Conservation (phyloP, 2,329 filamentous ascomycete genomes). For the Teratosphaeria epicoccoides region DNA sequence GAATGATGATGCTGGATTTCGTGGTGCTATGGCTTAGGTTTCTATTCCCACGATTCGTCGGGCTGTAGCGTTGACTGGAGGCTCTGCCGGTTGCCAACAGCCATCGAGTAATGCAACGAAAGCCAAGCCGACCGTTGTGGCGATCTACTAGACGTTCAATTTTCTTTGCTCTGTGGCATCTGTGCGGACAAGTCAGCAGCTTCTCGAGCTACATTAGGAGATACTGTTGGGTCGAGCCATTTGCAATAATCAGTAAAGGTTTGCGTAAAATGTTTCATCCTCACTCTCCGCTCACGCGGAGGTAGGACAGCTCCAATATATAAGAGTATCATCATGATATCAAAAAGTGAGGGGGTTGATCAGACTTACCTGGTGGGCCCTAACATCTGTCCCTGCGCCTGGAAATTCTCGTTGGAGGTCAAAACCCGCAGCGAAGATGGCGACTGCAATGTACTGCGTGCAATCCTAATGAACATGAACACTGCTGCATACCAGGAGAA, state of each 20-base stretch:
- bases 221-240: background rate
- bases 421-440: background rate
- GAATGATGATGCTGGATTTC: too few species aligned
- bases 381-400: background rate
- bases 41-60: too few species aligned
- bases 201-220: background rate
- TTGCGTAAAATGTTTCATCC: conserved; percentile 19
- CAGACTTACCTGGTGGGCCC: background rate
- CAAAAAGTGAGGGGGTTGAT: background rate
- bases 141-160: too few species aligned
- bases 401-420: background rate
- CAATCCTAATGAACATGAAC: background rate
- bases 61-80: too few species aligned
- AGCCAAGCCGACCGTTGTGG: too few species aligned
- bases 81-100: too few species aligned
- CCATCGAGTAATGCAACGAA: too few species aligned
- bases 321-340: conserved; percentile 6
- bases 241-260: background rate
- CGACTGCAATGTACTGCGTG: background rate
- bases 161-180: background rate
- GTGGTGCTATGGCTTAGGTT: too few species aligned
- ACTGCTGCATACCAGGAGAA: background rate
- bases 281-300: conserved; percentile 8
- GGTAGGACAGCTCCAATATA: conserved; percentile 25
- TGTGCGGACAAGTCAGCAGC: background rate